phyloP scores from a whole-genome alignment of 805 yeast genomes.

The Maudiozyma barnettii region DNA sequence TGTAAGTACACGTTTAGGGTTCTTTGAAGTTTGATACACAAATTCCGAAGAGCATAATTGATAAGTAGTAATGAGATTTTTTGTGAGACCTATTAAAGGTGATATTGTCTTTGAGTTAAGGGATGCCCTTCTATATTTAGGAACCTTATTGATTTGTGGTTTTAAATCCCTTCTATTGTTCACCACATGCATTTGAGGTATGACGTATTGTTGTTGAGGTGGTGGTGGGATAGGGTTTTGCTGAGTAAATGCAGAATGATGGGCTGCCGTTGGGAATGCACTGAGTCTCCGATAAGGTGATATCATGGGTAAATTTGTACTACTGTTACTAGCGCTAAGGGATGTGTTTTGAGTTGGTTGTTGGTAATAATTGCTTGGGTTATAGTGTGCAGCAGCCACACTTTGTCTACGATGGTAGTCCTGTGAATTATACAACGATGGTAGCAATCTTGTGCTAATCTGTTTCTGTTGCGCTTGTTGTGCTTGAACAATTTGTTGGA shows the following conservation, averaged over 20 bases:
- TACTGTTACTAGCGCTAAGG: not conserved
- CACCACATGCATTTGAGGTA: slow-evolving; percentile 43
- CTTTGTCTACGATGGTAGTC: slow-evolving; percentile 33
- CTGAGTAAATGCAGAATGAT: slow-evolving; percentile 2
- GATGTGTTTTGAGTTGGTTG: not conserved
- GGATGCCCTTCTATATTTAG: slow-evolving; percentile 64
- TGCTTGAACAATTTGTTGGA: not conserved
- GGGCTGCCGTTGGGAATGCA: slow-evolving; percentile 18
- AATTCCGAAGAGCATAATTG: slow-evolving; percentile 77
- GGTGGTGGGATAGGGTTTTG: not conserved
- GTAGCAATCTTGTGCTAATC: slow-evolving; percentile 13
- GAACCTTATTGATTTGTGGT: slow-evolving; percentile 54
- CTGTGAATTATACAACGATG: slow-evolving; percentile 14
- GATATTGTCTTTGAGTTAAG: slow-evolving; percentile 55
- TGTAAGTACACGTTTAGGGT: slow-evolving; percentile 86
- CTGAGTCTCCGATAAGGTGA: slow-evolving; percentile 22
- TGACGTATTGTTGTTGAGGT: slow-evolving; percentile 16
- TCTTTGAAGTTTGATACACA: slow-evolving; percentile 71
- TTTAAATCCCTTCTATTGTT: slow-evolving; percentile 40
- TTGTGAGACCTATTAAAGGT: slow-evolving; percentile 74
- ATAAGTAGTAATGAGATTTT: slow-evolving; percentile 69
- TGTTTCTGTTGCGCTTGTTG: slow-evolving; percentile 14
- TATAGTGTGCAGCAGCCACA: slow-evolving; percentile 23
- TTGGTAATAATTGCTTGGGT: not conserved
- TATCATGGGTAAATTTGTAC: slow-evolving; percentile 7